Percentiles rank a stretch among this genome's conserved stretches.
phyloP scores from a whole-genome alignment of 169 alveolate species.

The Cryptosporidium baileyi region DNA sequence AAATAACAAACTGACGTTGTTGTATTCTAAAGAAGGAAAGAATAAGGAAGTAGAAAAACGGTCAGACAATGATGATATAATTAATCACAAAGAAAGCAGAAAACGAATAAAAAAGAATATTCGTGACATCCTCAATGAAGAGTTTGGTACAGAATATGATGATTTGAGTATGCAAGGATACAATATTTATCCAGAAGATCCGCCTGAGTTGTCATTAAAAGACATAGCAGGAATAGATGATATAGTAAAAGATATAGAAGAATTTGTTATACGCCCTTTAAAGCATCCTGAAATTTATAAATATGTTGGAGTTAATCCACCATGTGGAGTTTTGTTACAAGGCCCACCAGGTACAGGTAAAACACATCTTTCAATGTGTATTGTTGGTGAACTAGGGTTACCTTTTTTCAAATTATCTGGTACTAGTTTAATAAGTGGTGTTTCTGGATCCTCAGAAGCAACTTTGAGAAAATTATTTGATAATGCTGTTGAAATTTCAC shows the following conservation, averaged over 20 bases:
- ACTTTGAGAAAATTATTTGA: conserved; percentile 87
- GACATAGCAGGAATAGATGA: conserved; percentile 80
- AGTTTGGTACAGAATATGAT: conserved; percentile 18
- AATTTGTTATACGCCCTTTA: conserved; percentile 73
- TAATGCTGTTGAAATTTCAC: conserved; percentile 85
- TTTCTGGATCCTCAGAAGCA: conserved; percentile 94
- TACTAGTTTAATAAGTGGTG: conserved; percentile 84
- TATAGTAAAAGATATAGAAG: conserved; percentile 76
- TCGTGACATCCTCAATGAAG: conserved; percentile 42
- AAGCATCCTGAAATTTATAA: conserved; percentile 85
- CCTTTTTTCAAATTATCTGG: conserved; percentile 73
- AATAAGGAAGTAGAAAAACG: background rate
- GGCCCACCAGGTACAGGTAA: conserved; percentile 99
- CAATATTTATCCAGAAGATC: conserved; percentile 38
- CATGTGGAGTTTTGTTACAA: conserved; percentile 91
- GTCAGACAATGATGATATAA: background rate
- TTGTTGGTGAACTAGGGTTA: conserved; percentile 82
- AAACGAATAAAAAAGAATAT: conserved; percentile 29
- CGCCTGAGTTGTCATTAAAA: conserved; percentile 46
- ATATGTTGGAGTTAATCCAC: conserved; percentile 88
- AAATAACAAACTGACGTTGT: conserved; percentile 14
- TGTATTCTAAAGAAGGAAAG: conserved; percentile 16
- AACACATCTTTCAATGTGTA: conserved; percentile 95
- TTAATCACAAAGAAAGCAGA: conserved; percentile 3
- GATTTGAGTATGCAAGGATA: background rate